phyloP scores from a whole-genome alignment of 2,329 filamentous ascomycete species.

The Trichoderma cornu-damae region DNA sequence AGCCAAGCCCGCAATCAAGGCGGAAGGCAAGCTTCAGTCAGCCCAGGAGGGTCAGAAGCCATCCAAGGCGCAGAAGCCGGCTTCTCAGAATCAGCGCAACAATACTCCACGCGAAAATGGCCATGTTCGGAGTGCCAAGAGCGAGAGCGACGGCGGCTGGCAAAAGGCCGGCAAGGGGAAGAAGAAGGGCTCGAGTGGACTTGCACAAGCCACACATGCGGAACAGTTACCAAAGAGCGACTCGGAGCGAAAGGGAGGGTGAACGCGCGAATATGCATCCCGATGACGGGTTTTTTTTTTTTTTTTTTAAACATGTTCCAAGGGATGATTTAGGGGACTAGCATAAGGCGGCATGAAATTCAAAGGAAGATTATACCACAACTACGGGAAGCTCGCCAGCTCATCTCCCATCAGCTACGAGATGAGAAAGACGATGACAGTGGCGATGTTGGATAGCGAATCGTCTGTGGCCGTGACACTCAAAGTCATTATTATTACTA shows the following conservation, averaged over 20 bases:
- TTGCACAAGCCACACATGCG: slow-evolving; percentile 33
- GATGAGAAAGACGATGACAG: not conserved
- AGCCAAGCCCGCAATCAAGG: slow-evolving; percentile 19
- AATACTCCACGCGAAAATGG: slow-evolving; percentile 47
- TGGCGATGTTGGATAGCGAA: slow-evolving; percentile 18
- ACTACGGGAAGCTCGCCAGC: not conserved
- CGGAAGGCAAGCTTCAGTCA: slow-evolving; percentile 12
- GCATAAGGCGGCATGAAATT: not conserved
- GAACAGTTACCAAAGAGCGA: slow-evolving; percentile 55
- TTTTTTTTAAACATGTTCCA: not conserved
- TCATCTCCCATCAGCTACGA: not conserved
- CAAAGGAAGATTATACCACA: slow-evolving; percentile 1
- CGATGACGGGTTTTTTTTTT: not conserved
- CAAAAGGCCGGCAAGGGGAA: slow-evolving; percentile 52
- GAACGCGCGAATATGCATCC: slow-evolving; percentile 25
- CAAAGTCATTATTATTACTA: not conserved
- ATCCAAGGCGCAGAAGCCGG: slow-evolving; percentile 17
- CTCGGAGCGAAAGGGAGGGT: slow-evolving; percentile 60
- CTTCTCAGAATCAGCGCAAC: slow-evolving; percentile 29
- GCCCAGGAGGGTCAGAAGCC: slow-evolving; percentile 26
- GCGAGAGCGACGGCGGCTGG: slow-evolving; percentile 52
- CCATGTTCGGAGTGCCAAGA: slow-evolving; percentile 50
- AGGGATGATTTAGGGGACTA: not conserved
- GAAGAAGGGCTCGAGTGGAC: slow-evolving; percentile 36
- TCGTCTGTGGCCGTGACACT: not conserved